Evolutionary conservation across 202 grass and related monocot genomes (phyloP).

Genomic region (Musa balbisiana): DNA sequence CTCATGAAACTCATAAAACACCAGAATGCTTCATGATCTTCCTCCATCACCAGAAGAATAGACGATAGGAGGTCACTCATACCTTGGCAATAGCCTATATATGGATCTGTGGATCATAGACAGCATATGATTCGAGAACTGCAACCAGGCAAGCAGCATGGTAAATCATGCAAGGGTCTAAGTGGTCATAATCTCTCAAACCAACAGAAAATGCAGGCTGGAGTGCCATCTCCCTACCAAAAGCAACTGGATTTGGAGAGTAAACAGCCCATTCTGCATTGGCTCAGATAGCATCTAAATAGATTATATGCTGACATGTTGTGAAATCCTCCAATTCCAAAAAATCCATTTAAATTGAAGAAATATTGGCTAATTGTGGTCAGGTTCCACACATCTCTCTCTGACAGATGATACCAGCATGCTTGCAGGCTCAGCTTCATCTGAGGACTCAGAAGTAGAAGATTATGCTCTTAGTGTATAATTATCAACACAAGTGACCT

Average conservation of each 20-base stretch:
- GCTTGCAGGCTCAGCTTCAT: slow-evolving; percentile 66
- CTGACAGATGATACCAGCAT: slow-evolving; percentile 24
- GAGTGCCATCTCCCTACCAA: slow-evolving; percentile 48
- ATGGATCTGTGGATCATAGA: slow-evolving; percentile 81
- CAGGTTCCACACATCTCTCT: slow-evolving; percentile 40
- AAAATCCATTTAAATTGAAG: slow-evolving; percentile 52
- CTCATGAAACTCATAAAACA: slow-evolving; percentile 90
- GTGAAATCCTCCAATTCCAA: slow-evolving; percentile 59
- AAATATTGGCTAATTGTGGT: slow-evolving; percentile 46
- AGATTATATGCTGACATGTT: slow-evolving; percentile 88
- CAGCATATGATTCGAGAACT: slow-evolving; percentile 72
- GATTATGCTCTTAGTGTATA: slow-evolving; percentile 57
- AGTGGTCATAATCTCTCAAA: slow-evolving; percentile 62
- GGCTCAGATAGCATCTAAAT: slow-evolving; percentile 76
- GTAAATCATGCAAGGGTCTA: slow-evolving; percentile 68
- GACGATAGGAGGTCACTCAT: slow-evolving; percentile 97
- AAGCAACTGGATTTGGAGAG: slow-evolving; percentile 39
- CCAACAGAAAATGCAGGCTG: slow-evolving; percentile 50
- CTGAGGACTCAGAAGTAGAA: slow-evolving; percentile 77
- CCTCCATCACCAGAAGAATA: slow-evolving; percentile 67
- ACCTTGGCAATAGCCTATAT: slow-evolving; percentile 92
- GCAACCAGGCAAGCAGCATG: slow-evolving; percentile 74
- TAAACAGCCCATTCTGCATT: slow-evolving; percentile 71
- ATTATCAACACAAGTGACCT: slow-evolving; percentile 34
- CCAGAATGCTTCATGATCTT: slow-evolving; percentile 87